Percentiles rank a stretch among this genome's conserved stretches.
These are phyloP conservation scores for Quercus aquifolioides DNA, from an alignment of 306 rosid genomes.

Conservation along the genomic window DNA sequence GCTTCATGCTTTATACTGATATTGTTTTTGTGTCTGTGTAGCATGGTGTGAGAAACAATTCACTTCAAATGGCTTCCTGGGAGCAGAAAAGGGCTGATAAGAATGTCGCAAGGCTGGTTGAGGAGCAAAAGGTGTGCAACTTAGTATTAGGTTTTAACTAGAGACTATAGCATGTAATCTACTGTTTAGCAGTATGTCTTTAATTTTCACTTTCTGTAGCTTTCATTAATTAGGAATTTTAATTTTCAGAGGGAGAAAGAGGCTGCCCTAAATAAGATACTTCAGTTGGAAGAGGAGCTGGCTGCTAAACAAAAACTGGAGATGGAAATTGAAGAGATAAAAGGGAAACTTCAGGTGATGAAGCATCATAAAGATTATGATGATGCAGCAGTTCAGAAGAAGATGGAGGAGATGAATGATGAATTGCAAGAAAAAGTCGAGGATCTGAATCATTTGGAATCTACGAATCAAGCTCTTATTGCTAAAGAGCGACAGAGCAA, in stretches of 20 bases:
- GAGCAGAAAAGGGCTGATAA: constrained; percentile 84
- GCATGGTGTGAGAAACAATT: constrained; percentile 76
- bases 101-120: constrained; percentile 78
- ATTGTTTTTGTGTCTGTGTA: constrained; percentile 28
- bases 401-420: constrained; percentile 73
- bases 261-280: constrained; percentile 75
- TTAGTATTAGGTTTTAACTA: constrained; percentile 11
- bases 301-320: constrained; percentile 89
- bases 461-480: constrained; percentile 53
- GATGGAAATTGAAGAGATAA: constrained; percentile 91
- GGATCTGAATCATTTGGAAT: constrained; percentile 43
- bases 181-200: not conserved
- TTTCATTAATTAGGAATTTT: constrained; percentile 20
- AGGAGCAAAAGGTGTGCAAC: constrained; percentile 75
- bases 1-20: constrained; percentile 21
- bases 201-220: constrained; percentile 5
- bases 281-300: constrained; percentile 77
- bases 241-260: constrained; percentile 75
- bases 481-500: constrained; percentile 87
- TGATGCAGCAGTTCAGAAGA: constrained; percentile 72
- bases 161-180: not conserved
- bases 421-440: constrained; percentile 59
- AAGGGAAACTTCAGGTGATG: constrained; percentile 91
- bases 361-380: constrained; percentile 87
- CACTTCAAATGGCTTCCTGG: constrained; percentile 74